Conservation (phyloP, 1,139 yeast species). For the Suhomyces atakaporum region DNA sequence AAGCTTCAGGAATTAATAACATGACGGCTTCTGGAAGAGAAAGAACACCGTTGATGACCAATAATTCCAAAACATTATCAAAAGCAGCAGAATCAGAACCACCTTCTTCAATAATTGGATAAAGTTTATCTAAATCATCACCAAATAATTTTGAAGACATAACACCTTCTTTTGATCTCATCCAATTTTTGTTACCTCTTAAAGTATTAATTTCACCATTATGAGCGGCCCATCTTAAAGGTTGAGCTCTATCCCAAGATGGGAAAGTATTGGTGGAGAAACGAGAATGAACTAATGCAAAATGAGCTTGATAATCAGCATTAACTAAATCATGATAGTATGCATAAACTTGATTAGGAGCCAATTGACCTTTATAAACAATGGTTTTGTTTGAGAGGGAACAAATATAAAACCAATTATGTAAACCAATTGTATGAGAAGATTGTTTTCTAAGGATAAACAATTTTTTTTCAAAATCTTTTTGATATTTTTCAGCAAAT, state of each 20-base stretch:
- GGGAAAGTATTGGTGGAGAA: slow-evolving; percentile 98
- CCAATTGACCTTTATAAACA: slow-evolving; percentile 96
- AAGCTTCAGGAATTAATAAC: slow-evolving; percentile 97
- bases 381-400: slow-evolving; percentile 86
- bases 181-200: slow-evolving; percentile 98
- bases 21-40: slow-evolving; percentile 96
- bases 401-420: slow-evolving; percentile 97
- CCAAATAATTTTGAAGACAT: slow-evolving; percentile 88
- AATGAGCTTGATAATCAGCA: slow-evolving; percentile 92
- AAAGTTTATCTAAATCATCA: slow-evolving; percentile 85
- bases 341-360: slow-evolving; percentile 93
- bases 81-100: slow-evolving; percentile 99
- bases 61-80: slow-evolving; percentile 89
- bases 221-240: slow-evolving; percentile 96
- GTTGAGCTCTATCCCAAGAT: slow-evolving; percentile 99
- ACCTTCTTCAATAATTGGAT: slow-evolving; percentile 96
- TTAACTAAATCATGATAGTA: slow-evolving; percentile 92
- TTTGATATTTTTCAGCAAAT: slow-evolving; percentile 59
- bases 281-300: slow-evolving; percentile 95
- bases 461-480: slow-evolving; percentile 77
- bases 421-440: slow-evolving; percentile 87
- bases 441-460: slow-evolving; percentile 87
- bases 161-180: slow-evolving; percentile 98
- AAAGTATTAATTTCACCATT: slow-evolving; percentile 98
- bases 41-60: slow-evolving; percentile 88